Base-by-base conservation (phyloP, 2,329 filamentous ascomycete genomes). In the Kalmusia sp. region DNA sequence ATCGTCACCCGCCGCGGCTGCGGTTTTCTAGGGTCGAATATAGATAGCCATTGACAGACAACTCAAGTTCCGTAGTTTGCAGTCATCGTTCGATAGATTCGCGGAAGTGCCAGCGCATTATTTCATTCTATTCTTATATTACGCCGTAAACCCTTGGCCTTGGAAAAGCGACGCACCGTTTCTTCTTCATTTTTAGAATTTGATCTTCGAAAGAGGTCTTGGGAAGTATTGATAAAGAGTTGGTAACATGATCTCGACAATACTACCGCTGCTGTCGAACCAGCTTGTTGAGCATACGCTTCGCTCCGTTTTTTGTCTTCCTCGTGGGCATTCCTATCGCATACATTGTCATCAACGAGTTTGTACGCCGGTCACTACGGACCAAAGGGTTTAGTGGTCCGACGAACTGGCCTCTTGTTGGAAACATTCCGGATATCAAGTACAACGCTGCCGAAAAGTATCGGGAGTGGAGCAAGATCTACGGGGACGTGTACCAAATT, bases 401-500 rank as follows among this genome's bases (percentile, higher is more conserved):
- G 1, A 60, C 61, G 24, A 76, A 75, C 38, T 71, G 72, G 59
- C 74, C 73, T 0, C 50, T 77, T 12, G 70, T 79, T 7, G 76
- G 76, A 12, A 78, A 78, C 52, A 76, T 78, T 24, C 71, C 73
- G 5, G 68, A 75, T 33, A 77, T 79, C 52, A 75, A 72, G 24
- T 71, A 69, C 62, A 77, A 78, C 35, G 74, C 76, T 0, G 70
- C 76, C 2, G 75, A 78, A 41, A 75, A 74, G 53, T 79, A 79
- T 50, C 70, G 76, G 8, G 60, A 76, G 49, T 79, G 77, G 76
- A 67, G 73, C 37, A 70, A 72, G 54, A 68, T 58, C 11, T 77
- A 76, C 55, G 76, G 76, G 12, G 67, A 71, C 0, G 74, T 79
- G 8, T 79, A 78, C 40, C 77, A 79, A 56, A 77, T 79, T n/a